phyloP scores from a whole-genome alignment of 495 filamentous ascomycete species.

The Penicillium mononematosum region DNA sequence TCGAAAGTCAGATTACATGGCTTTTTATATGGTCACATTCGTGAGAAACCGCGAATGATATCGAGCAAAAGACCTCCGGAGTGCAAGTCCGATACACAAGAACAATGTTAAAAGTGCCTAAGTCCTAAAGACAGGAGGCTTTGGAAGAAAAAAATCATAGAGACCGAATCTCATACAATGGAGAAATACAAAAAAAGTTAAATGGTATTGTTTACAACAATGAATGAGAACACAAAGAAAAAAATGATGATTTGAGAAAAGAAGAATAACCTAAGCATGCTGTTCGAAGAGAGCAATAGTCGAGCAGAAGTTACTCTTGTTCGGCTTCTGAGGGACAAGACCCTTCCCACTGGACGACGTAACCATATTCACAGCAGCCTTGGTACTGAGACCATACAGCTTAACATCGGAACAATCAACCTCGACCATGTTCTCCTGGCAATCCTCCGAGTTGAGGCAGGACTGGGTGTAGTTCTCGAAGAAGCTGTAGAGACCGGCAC shows the following conservation, averaged over 20 bases:
- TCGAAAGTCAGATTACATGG: background rate
- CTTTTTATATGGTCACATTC: background rate
- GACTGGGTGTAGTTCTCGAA: slow-evolving; percentile 83
- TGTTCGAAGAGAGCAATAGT: slow-evolving; percentile 66
- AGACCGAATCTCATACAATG: background rate
- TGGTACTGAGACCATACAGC: slow-evolving; percentile 80
- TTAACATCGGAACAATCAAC: slow-evolving; percentile 72
- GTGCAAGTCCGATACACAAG: background rate
- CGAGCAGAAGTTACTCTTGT: slow-evolving; percentile 71
- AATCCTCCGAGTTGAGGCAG: slow-evolving; percentile 71
- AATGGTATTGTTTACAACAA: background rate
- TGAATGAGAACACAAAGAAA: background rate
- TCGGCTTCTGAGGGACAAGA: slow-evolving; percentile 62
- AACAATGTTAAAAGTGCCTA: background rate
- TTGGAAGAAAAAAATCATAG: background rate
- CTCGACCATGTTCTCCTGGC: slow-evolving; percentile 85
- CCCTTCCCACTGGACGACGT: slow-evolving; percentile 48
- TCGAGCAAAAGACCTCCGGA: background rate
- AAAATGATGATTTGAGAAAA: background rate
- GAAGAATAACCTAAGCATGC: slow-evolving; percentile 6
- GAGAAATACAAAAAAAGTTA: background rate
- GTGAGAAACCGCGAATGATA: background rate
- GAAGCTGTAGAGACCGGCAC: slow-evolving; percentile 81
- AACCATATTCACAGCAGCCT: slow-evolving; percentile 85
- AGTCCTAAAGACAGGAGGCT: background rate